A percentile compares a stretch with the other conserved stretches of the same genome.
phyloP scores from a whole-genome alignment of 1,139 yeast genomes.

The Arxiozyma heterogenica region DNA sequence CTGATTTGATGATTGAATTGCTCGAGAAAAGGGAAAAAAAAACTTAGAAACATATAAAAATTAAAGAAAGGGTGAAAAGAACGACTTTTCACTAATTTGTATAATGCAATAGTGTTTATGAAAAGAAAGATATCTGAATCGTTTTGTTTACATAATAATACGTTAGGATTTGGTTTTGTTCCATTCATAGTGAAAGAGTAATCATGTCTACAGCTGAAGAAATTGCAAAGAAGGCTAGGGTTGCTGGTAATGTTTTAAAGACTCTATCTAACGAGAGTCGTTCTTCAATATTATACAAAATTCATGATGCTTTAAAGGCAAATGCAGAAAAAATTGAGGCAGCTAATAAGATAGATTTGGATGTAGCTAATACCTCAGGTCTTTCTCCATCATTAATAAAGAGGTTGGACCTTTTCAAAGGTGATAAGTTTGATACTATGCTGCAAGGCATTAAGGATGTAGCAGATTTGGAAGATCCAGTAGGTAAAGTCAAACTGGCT shows the following conservation, averaged over 20 bases:
- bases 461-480: conserved; percentile 78
- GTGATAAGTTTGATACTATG: conserved; percentile 88
- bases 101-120: neutral
- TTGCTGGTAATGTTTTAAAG: conserved; percentile 71
- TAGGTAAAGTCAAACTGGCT: conserved; percentile 76
- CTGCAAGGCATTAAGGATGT: conserved; percentile 91
- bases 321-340: conserved; percentile 52
- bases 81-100: neutral
- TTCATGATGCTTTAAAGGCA: conserved; percentile 56
- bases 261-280: conserved; percentile 67
- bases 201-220: conserved; percentile 46
- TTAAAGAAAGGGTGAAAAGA: neutral
- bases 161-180: neutral
- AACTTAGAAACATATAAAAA: neutral
- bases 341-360: conserved; percentile 71
- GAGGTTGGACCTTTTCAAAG: conserved; percentile 69
- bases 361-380: conserved; percentile 49
- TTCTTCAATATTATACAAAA: conserved; percentile 59
- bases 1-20: neutral
- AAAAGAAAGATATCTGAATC: neutral
- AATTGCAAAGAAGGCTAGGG: conserved; percentile 71
- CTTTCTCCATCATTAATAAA: conserved; percentile 65
- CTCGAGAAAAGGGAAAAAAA: neutral
- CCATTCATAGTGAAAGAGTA: neutral
- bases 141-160: no score